Percentiles rank a stretch among this genome's conserved stretches.
These are phyloP conservation scores for Parsonsia alboflavescens DNA, from an alignment of 257 asterid genomes.

Conservation along the genomic window DNA sequence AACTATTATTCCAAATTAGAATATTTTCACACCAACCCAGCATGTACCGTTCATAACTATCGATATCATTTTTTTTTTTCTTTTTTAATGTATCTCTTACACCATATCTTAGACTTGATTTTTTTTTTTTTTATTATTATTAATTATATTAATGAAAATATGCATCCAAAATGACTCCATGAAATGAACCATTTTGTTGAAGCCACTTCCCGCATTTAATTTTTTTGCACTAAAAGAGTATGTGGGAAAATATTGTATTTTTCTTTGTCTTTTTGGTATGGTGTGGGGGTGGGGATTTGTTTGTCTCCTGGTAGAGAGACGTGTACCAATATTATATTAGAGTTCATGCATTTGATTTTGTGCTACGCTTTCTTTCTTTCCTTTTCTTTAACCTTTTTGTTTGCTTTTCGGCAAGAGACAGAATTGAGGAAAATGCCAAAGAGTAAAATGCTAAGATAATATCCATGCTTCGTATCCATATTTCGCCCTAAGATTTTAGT, in stretches of 20 bases:
- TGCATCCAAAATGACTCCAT: constrained; percentile 13
- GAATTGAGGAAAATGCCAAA: background rate
- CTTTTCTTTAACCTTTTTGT: background rate
- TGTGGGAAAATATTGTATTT: constrained; percentile 2
- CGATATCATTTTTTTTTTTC: no score
- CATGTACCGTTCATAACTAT: background rate
- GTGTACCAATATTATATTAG: background rate
- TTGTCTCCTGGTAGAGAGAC: constrained; percentile 16
- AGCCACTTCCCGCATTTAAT: background rate
- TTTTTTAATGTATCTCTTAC: background rate
- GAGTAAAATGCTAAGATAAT: no score
- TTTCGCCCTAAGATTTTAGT: no score
- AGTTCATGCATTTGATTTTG: constrained; percentile 6
- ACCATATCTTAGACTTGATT: background rate
- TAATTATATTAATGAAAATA: background rate
- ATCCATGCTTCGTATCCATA: no score
- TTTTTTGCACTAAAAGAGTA: background rate
- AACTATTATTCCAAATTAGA: background rate
- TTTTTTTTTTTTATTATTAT: constrained; percentile 4
- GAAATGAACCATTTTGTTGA: constrained; percentile 5
- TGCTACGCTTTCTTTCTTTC: background rate
- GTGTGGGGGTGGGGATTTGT: constrained; percentile 10
- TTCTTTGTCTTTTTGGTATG: constrained; percentile 13
- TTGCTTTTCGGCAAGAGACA: background rate
- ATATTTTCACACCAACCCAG: constrained; percentile 3